Conservation (phyloP, 2,329 filamentous ascomycete genomes). For the Chalaropsis ovoidea region DNA sequence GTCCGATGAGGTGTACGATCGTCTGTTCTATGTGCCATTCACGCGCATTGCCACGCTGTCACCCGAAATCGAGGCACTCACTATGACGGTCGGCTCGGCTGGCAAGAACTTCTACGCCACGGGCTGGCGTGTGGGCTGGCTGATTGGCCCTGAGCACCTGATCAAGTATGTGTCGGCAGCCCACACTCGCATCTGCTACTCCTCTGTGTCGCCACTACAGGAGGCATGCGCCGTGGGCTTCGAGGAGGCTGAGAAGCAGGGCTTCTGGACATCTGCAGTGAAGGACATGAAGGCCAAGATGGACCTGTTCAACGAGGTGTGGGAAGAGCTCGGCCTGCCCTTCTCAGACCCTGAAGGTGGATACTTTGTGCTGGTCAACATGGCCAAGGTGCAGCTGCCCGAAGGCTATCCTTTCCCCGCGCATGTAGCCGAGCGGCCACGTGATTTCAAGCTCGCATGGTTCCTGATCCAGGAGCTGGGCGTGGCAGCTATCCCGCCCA, state of each 20-base stretch:
- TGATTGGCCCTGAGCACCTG: constrained; percentile 79
- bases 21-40: constrained; percentile 89
- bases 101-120: constrained; percentile 99
- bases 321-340: constrained; percentile 62
- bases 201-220: constrained; percentile 82
- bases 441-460: constrained; percentile 93
- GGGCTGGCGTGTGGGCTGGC: constrained; percentile 89
- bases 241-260: constrained; percentile 71
- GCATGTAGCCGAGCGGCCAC: constrained; percentile 73
- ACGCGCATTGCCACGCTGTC: constrained; percentile 85
- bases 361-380: constrained; percentile 94
- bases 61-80: constrained; percentile 77
- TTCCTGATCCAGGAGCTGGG: constrained; percentile 95
- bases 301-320: constrained; percentile 72
- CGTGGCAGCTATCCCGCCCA: constrained; percentile 89
- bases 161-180: constrained; percentile 87
- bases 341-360: constrained; percentile 92
- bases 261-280: constrained; percentile 80
- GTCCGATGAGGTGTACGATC: constrained; percentile 87
- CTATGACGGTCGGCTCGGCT: constrained; percentile 86
- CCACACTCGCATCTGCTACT: constrained; percentile 94
- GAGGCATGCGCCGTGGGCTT: constrained; percentile 92
- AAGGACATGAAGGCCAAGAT: constrained; percentile 85
- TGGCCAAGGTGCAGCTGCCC: constrained; percentile 76
- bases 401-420: constrained; percentile 77